Evolutionary conservation across 768 basidiomycete species (phyloP).

Genomic region (Agrocybe praecox): DNA sequence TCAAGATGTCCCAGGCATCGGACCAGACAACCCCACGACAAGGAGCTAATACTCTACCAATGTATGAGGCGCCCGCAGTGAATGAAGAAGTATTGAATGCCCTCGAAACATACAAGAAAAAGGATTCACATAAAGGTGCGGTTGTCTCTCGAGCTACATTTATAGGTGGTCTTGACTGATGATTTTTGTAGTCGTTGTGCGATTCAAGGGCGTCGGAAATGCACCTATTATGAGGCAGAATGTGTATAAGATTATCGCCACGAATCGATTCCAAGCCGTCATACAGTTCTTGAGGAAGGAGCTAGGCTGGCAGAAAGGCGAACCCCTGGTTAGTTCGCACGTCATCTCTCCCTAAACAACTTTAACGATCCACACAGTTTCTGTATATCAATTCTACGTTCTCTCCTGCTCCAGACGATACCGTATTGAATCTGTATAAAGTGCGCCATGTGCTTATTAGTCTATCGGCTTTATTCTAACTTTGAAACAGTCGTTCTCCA

Average conservation of each 20-base stretch:
- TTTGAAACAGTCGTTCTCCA: slow-evolving; percentile 72
- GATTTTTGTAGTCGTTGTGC: slow-evolving; percentile 76
- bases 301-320: slow-evolving; percentile 82
- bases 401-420: slow-evolving; percentile 83
- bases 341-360: slow-evolving; percentile 13
- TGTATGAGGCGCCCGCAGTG: slow-evolving; percentile 29
- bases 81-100: slow-evolving; percentile 64
- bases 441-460: slow-evolving; percentile 30
- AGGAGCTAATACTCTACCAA: slow-evolving; percentile 23
- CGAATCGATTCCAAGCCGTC: slow-evolving; percentile 93
- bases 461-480: slow-evolving; percentile 1
- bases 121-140: slow-evolving; percentile 77
- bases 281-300: slow-evolving; percentile 92
- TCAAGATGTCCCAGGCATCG: slow-evolving; percentile 25
- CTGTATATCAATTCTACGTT: slow-evolving; percentile 72
- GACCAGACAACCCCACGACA: slow-evolving; percentile 26
- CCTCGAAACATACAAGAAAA: slow-evolving; percentile 85
- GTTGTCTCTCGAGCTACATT: not conserved
- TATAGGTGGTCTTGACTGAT: not conserved
- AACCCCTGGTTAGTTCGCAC: slow-evolving; percentile 69
- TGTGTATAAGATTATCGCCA: slow-evolving; percentile 96
- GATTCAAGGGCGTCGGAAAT: slow-evolving; percentile 97
- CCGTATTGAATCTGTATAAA: slow-evolving; percentile 77
- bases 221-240: slow-evolving; percentile 99
- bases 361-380: slow-evolving; percentile 50